Percentiles rank a stretch among this genome's conserved stretches.
These are phyloP conservation scores for Auriscalpium vulgare DNA, from an alignment of 768 basidiomycete species.

Conservation along the genomic window DNA sequence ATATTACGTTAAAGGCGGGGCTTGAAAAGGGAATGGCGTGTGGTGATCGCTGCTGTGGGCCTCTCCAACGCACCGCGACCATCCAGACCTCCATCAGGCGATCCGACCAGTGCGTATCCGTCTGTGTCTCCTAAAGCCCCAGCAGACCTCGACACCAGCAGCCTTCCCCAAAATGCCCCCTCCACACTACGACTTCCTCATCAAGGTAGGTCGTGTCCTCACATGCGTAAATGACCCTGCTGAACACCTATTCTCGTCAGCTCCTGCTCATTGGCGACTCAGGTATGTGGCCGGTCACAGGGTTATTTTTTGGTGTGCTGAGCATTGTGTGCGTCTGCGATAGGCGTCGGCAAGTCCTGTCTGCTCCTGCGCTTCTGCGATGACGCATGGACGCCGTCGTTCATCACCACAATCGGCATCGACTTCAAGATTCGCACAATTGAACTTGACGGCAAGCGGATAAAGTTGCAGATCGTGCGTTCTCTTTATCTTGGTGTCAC, in stretches of 20 bases:
- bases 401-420: constrained; percentile 98
- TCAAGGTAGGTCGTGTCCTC: constrained; percentile 54
- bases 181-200: constrained; percentile 95
- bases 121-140: too few relatives aligned
- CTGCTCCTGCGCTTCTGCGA: constrained; percentile 96
- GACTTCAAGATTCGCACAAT: constrained; percentile 99
- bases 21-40: too few relatives aligned
- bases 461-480: constrained; percentile 97
- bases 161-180: constrained; percentile 52
- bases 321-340: not conserved
- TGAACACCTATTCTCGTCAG: constrained; percentile 30
- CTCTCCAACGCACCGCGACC: too few relatives aligned
- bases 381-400: constrained; percentile 98
- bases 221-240: not conserved
- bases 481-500: not conserved
- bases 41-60: too few relatives aligned
- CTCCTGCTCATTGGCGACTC: constrained; percentile 95
- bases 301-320: not conserved
- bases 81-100: too few relatives aligned
- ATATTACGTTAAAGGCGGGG: too few relatives aligned
- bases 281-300: constrained; percentile 36
- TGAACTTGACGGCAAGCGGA: constrained; percentile 94
- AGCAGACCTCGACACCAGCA: too few relatives aligned
- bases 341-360: constrained; percentile 95
- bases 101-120: too few relatives aligned